Evolutionary conservation across 116 monocot genomes (phyloP).

Genomic region (Zostera marina): DNA sequence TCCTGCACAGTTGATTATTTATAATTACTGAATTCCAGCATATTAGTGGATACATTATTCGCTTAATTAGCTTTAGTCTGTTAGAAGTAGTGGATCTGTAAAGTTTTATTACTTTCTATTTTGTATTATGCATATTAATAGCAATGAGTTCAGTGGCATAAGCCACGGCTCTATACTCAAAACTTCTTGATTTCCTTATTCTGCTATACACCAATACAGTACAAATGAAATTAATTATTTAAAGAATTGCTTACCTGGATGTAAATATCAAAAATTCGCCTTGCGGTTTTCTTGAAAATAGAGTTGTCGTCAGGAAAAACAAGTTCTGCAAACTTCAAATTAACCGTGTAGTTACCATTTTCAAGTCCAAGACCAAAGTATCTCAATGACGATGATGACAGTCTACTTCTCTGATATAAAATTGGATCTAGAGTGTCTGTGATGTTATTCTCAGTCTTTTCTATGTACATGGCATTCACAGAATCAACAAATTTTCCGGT

Average conservation of each 20-base stretch:
- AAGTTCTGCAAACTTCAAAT: constrained; percentile 34
- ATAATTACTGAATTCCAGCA: neutral
- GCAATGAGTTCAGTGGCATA: no score
- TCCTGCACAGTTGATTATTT: neutral
- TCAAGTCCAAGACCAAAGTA: constrained; percentile 58
- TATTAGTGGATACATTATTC: no score
- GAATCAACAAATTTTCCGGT: neutral
- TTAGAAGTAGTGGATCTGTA: no score
- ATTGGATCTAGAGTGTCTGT: neutral
- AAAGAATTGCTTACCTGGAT: constrained; percentile 33
- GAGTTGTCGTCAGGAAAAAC: constrained; percentile 6
- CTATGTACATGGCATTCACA: neutral
- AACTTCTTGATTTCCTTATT: no score
- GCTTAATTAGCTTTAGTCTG: no score
- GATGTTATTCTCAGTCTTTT: neutral
- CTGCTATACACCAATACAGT: no score
- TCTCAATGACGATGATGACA: neutral
- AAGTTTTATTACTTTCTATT: no score
- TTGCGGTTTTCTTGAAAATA: constrained; percentile 31
- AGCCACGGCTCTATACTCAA: no score
- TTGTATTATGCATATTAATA: no score
- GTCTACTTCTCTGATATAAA: neutral
- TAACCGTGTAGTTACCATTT: constrained; percentile 50
- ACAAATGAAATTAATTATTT: neutral
- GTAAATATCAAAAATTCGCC: constrained; percentile 47